Evolutionary conservation across 202 grass and related monocot genomes (phyloP).

Genomic region (Dendrocalamus latiflorus): DNA sequence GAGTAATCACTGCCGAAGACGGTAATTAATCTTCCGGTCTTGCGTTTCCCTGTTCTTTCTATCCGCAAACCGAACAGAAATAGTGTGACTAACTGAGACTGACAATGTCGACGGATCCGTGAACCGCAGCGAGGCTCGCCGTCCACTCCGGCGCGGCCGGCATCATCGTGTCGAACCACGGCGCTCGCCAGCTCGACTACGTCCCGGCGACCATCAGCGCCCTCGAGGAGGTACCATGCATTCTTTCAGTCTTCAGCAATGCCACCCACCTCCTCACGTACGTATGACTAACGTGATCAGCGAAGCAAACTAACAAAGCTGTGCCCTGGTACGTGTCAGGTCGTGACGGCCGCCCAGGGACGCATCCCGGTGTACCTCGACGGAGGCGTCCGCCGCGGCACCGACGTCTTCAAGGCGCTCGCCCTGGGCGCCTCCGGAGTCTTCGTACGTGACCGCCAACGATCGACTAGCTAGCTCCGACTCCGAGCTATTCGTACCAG

Average conservation of each 20-base stretch:
- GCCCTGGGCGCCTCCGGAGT: conserved; percentile 75
- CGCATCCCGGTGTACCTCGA: conserved; percentile 75
- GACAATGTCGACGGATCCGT: not conserved
- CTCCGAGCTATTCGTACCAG: no score
- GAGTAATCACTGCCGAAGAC: conserved; percentile 82
- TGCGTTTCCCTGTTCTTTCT: not conserved
- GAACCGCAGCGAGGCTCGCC: conserved; percentile 61
- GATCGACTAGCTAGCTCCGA: not conserved
- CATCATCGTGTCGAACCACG: conserved; percentile 91
- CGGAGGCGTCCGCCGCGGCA: conserved; percentile 78
- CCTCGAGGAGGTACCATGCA: conserved; percentile 88
- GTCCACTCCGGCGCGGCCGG: conserved; percentile 78
- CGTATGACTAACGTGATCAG: no score
- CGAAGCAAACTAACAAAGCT: no score
- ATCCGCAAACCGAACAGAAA: not conserved
- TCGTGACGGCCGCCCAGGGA: conserved; percentile 65
- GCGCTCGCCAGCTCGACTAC: conserved; percentile 90
- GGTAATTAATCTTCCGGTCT: conserved; percentile 33
- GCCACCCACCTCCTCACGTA: no score
- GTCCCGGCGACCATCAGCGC: conserved; percentile 84
- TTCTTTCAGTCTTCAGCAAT: no score
- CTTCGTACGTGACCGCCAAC: conserved; percentile 52
- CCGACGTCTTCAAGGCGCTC: conserved; percentile 91
- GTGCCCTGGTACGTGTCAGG: conserved; percentile 2
- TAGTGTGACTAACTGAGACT: no score